phyloP scores from a whole-genome alignment of 768 basidiomycete genomes.

The Cantharellus cinnabarinus region DNA sequence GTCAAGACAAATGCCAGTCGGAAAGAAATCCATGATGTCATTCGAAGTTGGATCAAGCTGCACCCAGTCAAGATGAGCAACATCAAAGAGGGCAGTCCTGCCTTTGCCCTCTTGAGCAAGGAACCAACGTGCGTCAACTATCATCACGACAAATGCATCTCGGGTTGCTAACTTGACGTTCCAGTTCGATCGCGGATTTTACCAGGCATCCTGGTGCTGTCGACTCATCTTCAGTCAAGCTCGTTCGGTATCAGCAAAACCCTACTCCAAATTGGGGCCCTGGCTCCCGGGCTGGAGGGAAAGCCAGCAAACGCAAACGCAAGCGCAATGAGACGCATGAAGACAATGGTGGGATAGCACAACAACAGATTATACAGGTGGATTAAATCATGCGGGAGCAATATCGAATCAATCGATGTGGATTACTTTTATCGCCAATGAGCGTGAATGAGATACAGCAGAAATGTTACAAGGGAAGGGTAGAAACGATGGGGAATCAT shows the following conservation, averaged over 20 bases:
- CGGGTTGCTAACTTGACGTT: neutral
- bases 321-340: neutral
- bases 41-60: conserved; percentile 62
- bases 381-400: neutral
- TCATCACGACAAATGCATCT: neutral
- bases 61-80: conserved; percentile 76
- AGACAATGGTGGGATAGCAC: neutral
- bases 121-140: conserved; percentile 34
- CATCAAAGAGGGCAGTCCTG: conserved; percentile 52
- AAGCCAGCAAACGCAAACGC: conserved; percentile 14
- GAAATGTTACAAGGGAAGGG: neutral
- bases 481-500: neutral
- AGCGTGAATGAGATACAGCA: neutral
- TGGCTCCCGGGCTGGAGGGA: conserved; percentile 36
- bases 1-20: conserved; percentile 73
- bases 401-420: neutral
- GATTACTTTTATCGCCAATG: neutral
- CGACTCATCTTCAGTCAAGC: conserved; percentile 41
- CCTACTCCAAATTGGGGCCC: conserved; percentile 92
- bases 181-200: conserved; percentile 36
- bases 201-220: conserved; percentile 42
- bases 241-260: conserved; percentile 81
- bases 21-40: conserved; percentile 56
- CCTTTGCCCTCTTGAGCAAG: conserved; percentile 43
- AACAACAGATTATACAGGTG: neutral